Conservation (phyloP, 2,329 filamentous ascomycete genomes). For the Penicillium sp. region DNA sequence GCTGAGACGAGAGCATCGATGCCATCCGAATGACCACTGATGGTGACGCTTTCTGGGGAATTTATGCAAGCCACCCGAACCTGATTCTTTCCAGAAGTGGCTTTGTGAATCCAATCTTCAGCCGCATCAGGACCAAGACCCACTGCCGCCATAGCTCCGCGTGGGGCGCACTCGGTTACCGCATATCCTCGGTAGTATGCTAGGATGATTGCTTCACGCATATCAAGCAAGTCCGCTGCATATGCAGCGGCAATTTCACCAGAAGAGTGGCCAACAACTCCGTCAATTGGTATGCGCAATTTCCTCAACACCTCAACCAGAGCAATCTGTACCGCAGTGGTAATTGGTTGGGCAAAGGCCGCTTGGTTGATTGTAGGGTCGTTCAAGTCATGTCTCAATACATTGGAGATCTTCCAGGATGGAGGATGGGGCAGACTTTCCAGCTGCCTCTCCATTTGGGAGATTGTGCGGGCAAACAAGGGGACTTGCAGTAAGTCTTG, state of each 20-base stretch:
- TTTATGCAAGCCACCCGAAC: background rate
- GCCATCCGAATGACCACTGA: background rate
- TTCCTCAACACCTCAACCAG: rapidly evolving
- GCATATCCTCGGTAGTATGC: background rate
- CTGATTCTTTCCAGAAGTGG: too few species aligned
- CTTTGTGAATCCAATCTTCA: background rate
- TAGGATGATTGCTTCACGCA: background rate
- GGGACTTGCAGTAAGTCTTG: background rate
- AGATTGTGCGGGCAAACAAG: background rate
- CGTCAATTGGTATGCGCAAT: background rate
- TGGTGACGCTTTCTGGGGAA: background rate
- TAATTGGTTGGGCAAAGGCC: background rate
- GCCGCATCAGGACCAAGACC: background rate
- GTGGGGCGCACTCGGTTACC: background rate
- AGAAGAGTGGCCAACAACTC: background rate
- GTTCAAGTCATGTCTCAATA: too few species aligned
- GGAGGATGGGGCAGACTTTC: background rate
- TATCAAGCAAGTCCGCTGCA: background rate
- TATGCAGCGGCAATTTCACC: constrained; percentile 1
- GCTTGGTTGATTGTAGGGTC: background rate
- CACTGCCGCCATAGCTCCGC: background rate
- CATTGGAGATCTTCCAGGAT: background rate
- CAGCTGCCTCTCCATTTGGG: background rate
- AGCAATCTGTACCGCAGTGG: background rate
- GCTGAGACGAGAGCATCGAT: background rate